Percentiles rank a stretch among this genome's conserved stretches.
Evolutionary conservation across 2,329 filamentous ascomycete genomes (phyloP).

Genomic region (Diaporthe batatas): DNA sequence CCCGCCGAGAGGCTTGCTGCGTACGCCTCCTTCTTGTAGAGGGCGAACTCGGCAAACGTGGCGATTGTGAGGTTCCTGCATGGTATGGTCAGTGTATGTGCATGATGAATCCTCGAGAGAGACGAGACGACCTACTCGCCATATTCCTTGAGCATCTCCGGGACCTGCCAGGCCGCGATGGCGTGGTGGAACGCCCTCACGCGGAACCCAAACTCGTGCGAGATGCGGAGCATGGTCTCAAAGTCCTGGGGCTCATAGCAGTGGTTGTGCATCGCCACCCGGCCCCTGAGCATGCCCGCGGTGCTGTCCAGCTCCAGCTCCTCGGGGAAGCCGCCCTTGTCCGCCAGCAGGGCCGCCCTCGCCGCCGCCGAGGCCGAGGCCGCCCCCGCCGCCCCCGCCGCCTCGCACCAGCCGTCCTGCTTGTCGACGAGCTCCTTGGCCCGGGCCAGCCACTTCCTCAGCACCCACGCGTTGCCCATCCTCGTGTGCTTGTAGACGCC

Average conservation of each 20-base stretch:
- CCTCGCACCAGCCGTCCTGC: constrained; percentile 51
- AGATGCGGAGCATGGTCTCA: constrained; percentile 58
- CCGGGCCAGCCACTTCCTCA: constrained; percentile 55
- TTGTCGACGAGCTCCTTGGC: constrained; percentile 53
- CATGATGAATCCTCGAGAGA: no score
- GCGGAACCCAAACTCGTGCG: constrained; percentile 57
- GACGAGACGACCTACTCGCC: constrained; percentile 53
- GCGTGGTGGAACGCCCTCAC: constrained; percentile 59
- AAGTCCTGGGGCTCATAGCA: constrained; percentile 60
- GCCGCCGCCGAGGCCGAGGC: constrained; percentile 47
- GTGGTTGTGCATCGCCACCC: constrained; percentile 58
- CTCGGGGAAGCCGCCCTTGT: constrained; percentile 48
- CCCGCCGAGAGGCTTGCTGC: constrained; percentile 56
- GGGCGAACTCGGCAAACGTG: constrained; percentile 57
- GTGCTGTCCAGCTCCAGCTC: constrained; percentile 57
- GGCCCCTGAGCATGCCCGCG: constrained; percentile 56
- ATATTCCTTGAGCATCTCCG: constrained; percentile 55
- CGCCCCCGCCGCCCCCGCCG: constrained; percentile 39
- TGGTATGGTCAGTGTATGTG: neutral
- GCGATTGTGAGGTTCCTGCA: constrained; percentile 57
- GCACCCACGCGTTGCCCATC: constrained; percentile 56
- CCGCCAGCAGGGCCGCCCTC: constrained; percentile 38
- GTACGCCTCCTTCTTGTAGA: constrained; percentile 60
- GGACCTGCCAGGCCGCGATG: constrained; percentile 55
- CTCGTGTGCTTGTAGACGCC: constrained; percentile 53